Evolutionary conservation across 208 protist genomes (phyloP).

Genomic region (Spongospora subterranea): DNA sequence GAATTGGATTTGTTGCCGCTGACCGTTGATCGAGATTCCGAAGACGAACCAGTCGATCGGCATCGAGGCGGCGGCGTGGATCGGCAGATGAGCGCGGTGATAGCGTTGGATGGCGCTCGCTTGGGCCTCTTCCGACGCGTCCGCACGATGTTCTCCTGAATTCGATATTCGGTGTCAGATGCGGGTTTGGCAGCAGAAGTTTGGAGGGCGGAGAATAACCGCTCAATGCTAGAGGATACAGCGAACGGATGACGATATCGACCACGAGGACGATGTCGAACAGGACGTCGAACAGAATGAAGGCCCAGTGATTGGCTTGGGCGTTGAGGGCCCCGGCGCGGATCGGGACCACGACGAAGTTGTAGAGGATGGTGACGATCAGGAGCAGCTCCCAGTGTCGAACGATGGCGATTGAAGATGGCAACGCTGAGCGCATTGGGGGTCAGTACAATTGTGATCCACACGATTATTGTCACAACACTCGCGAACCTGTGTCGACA

Average conservation of each 20-base stretch:
- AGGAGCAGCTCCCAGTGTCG: not conserved
- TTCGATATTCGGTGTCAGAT: too few species aligned
- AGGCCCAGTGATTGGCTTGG: not conserved
- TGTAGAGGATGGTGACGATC: not conserved
- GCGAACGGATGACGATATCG: not conserved
- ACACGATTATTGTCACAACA: too few species aligned
- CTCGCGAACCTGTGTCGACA: too few species aligned
- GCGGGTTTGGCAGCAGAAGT: not conserved
- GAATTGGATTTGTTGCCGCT: not conserved
- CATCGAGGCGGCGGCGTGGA: not conserved
- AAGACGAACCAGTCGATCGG: not conserved
- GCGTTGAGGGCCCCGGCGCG: not conserved
- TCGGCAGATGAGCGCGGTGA: not conserved
- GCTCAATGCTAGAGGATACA: not conserved
- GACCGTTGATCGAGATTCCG: not conserved
- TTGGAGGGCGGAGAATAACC: not conserved
- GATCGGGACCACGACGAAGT: not conserved
- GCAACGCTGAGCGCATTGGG: not conserved
- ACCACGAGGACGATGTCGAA: not conserved
- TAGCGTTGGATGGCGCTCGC: too few species aligned
- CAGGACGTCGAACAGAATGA: not conserved
- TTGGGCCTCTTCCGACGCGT: not conserved
- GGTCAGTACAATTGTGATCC: too few species aligned
- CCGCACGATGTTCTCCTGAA: too few species aligned
- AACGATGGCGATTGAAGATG: not conserved